These are phyloP conservation scores for Peterozyma xylosa DNA, from an alignment of 805 yeast species.

Conservation along the genomic window DNA sequence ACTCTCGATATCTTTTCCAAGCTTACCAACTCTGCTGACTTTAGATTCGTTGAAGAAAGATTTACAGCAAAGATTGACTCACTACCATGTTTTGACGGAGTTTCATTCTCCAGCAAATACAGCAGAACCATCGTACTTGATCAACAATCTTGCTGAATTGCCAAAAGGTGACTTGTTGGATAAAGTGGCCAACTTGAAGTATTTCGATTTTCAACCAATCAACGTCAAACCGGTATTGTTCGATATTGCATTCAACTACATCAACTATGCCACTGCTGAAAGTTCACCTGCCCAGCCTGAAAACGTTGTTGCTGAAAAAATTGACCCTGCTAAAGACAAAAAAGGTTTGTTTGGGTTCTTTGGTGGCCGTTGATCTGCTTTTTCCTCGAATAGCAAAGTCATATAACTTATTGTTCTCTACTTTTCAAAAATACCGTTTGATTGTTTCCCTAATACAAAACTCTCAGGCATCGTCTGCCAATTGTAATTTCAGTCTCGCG, in stretches of 20 bases:
- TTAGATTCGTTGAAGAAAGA: constrained; percentile 17
- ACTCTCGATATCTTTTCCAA: constrained; percentile 18
- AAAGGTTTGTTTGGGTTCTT: constrained; percentile 71
- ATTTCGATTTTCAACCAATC: constrained; percentile 43
- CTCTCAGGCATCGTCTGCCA: neutral
- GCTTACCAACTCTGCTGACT: constrained; percentile 29
- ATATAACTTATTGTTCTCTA: too few relatives aligned
- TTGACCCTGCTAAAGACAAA: constrained; percentile 32
- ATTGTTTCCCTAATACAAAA: neutral
- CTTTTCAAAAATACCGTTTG: too few relatives aligned
- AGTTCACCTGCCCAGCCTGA: constrained; percentile 11
- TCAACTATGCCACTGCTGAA: constrained; percentile 38
- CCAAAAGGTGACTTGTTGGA: constrained; percentile 23
- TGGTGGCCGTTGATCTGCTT: constrained; percentile 31
- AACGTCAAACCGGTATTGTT: constrained; percentile 84
- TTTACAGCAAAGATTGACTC: constrained; percentile 15
- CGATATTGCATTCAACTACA: constrained; percentile 83
- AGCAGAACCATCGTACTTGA: constrained; percentile 16
- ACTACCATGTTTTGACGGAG: constrained; percentile 41
- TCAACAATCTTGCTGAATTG: constrained; percentile 21
- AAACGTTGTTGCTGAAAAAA: constrained; percentile 10
- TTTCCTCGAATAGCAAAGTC: too few relatives aligned
- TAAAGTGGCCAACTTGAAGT: constrained; percentile 20
- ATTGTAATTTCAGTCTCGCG: too few relatives aligned
- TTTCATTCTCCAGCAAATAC: constrained; percentile 23